Conservation (phyloP, 805 yeast genomes). For the Isabelozyma rhagii region DNA sequence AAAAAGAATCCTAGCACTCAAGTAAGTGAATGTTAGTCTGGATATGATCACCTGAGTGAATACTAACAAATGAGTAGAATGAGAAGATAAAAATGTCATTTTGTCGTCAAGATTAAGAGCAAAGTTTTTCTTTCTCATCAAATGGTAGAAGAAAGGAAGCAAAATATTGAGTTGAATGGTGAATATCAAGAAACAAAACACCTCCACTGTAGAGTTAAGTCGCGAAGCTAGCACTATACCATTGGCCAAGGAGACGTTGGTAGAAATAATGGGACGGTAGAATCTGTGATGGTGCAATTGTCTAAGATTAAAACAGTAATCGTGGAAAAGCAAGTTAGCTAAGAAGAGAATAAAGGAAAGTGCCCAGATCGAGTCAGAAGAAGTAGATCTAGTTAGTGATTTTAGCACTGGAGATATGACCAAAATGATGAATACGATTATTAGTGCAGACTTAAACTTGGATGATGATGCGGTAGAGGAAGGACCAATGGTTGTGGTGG, state of each 20-base stretch:
- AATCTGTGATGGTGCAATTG: conserved; percentile 2
- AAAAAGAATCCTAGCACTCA: conserved; percentile 28
- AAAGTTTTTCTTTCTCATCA: conserved; percentile 42
- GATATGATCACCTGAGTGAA: conserved; percentile 2
- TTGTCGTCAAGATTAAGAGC: conserved; percentile 12
- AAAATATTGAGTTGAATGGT: conserved; percentile 69
- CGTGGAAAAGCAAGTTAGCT: conserved; percentile 63
- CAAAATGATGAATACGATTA: conserved; percentile 67
- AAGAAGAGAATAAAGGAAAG: conserved; percentile 75
- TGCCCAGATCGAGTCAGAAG: conserved; percentile 96
- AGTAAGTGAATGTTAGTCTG: conserved; percentile 24
- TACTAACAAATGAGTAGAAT: conserved; percentile 1
- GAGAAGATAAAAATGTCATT: conserved; percentile 12
- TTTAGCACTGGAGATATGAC: conserved; percentile 87
- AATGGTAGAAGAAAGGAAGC: conserved; percentile 65
- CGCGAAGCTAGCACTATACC: conserved; percentile 92
- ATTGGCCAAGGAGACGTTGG: conserved; percentile 79
- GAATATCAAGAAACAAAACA: conserved; percentile 77
- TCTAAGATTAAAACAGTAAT: conserved; percentile 56
- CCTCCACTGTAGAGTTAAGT: conserved; percentile 66
- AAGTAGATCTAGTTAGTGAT: conserved; percentile 82
- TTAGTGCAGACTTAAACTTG: conserved; percentile 56
- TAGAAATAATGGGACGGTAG: conserved; percentile 60
- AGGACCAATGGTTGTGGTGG: not conserved
- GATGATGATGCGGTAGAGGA: not conserved